Percentiles rank a stretch among this genome's conserved stretches.
These are phyloP conservation scores for Hydnomerulius pinastri DNA, from an alignment of 768 basidiomycete genomes.

Conservation along the genomic window DNA sequence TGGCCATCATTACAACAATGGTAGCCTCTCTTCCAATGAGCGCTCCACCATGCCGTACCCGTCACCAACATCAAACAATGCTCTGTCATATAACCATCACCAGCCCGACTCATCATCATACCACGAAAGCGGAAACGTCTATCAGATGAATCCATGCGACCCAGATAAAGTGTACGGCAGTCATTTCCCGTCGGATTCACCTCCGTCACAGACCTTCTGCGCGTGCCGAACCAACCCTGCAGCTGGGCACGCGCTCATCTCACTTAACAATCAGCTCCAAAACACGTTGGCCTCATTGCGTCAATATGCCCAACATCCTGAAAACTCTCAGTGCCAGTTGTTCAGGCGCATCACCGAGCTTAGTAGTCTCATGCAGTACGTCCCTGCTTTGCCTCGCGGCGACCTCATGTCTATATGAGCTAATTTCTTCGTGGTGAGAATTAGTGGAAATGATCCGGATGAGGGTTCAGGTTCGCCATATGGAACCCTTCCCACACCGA, in stretches of 20 bases:
- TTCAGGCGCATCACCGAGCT: conserved; percentile 64
- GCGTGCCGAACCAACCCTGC: conserved; percentile 65
- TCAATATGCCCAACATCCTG: conserved; percentile 60
- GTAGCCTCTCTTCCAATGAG: conserved; percentile 28
- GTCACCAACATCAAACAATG: conserved; percentile 35
- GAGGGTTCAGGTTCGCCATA: conserved; percentile 51
- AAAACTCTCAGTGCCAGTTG: conserved; percentile 54
- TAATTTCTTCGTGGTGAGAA: conserved; percentile 34
- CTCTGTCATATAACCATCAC: conserved; percentile 35
- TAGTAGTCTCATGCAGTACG: conserved; percentile 66
- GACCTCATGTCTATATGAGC: conserved; percentile 35
- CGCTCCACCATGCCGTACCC: conserved; percentile 36
- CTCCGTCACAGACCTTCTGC: conserved; percentile 48
- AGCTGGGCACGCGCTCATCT: conserved; percentile 57
- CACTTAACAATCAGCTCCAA: conserved; percentile 65
- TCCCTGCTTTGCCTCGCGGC: conserved; percentile 36
- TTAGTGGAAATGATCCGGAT: conserved; percentile 52
- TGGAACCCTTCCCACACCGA: conserved; percentile 56
- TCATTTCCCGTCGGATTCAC: conserved; percentile 32
- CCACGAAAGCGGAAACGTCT: conserved; percentile 37
- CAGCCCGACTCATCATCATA: conserved; percentile 34
- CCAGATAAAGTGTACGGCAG: conserved; percentile 35
- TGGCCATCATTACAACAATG: conserved; percentile 34
- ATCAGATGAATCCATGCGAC: conserved; percentile 37
- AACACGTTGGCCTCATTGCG: conserved; percentile 55